phyloP scores from a whole-genome alignment of 352 stramenopile genomes.

The Pythium aquatile region DNA sequence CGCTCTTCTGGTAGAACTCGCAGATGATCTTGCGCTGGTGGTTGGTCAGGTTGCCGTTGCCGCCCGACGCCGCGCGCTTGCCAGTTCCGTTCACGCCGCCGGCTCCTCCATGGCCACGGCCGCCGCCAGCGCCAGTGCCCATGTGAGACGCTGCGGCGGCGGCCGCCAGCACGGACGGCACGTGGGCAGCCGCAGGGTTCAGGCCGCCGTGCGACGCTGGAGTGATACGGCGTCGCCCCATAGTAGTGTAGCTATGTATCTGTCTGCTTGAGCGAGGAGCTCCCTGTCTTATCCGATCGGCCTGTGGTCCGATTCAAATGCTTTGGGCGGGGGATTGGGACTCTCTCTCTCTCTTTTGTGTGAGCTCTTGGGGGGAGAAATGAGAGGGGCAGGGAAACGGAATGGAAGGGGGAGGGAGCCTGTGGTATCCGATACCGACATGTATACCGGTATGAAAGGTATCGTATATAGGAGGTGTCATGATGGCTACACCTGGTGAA shows the following conservation, averaged over 20 bases:
- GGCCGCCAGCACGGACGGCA: constrained; percentile 22
- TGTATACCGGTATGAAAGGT: constrained; percentile 7
- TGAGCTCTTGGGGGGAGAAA: background rate
- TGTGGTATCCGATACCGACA: constrained; percentile 3
- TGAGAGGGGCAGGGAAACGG: background rate
- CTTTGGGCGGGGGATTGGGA: constrained; percentile 17
- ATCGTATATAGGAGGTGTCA: background rate
- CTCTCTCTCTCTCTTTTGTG: too few relatives aligned
- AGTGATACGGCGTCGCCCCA: constrained; percentile 27
- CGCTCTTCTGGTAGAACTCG: constrained; percentile 80
- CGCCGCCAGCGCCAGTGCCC: background rate
- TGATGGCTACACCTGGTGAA: too few relatives aligned
- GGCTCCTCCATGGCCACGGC: background rate
- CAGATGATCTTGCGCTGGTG: constrained; percentile 84
- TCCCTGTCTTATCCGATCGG: constrained; percentile 30
- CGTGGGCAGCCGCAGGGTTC: constrained; percentile 27
- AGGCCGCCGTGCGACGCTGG: constrained; percentile 13
- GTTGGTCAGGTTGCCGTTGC: constrained; percentile 82
- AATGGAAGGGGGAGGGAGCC: background rate
- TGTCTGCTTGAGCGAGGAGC: background rate
- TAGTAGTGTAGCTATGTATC: background rate
- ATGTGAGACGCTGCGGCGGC: background rate
- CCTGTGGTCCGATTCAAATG: constrained; percentile 10
- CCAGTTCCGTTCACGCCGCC: background rate
- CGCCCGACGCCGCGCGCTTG: constrained; percentile 25